phyloP scores from a whole-genome alignment of 352 stramenopile species.

The Pythium phragmiticola region DNA sequence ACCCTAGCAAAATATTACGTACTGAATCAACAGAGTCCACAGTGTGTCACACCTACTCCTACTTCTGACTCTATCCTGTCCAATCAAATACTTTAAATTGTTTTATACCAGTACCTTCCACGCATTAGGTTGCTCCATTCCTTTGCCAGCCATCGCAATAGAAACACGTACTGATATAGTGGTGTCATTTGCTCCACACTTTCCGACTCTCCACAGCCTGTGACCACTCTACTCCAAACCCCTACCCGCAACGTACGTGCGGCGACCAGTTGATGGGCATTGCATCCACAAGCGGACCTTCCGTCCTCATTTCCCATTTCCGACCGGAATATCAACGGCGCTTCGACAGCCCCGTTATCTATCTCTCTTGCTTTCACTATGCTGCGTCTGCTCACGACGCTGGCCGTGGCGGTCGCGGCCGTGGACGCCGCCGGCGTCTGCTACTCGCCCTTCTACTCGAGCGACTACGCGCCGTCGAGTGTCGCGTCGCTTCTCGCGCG shows the following conservation, averaged over 20 bases:
- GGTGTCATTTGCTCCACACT: too few relatives aligned
- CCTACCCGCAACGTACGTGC: constrained; percentile 10
- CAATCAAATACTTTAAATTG: background rate
- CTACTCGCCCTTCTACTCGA: constrained; percentile 63
- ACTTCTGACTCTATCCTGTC: constrained; percentile 9
- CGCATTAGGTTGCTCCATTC: too few relatives aligned
- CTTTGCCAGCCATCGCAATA: too few relatives aligned
- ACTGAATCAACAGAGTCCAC: background rate
- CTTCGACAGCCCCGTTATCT: constrained; percentile 1
- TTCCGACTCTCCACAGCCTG: too few relatives aligned
- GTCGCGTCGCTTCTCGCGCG: constrained; percentile 17
- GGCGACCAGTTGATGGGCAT: background rate
- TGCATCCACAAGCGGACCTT: background rate
- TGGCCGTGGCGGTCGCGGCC: constrained; percentile 4
- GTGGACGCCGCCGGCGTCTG: constrained; percentile 35
- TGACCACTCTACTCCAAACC: background rate
- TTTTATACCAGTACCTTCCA: constrained; percentile 1
- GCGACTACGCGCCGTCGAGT: constrained; percentile 12
- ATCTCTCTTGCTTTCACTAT: constrained; percentile 1
- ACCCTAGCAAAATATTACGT: background rate
- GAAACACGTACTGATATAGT: too few relatives aligned
- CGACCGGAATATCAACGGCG: constrained; percentile 15
- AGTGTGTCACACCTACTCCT: background rate
- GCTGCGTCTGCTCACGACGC: constrained; percentile 5
- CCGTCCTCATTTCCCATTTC: constrained; percentile 21